Evolutionary conservation across 2,329 filamentous ascomycete genomes (phyloP).

Genomic region (Colletotrichum somersetense): DNA sequence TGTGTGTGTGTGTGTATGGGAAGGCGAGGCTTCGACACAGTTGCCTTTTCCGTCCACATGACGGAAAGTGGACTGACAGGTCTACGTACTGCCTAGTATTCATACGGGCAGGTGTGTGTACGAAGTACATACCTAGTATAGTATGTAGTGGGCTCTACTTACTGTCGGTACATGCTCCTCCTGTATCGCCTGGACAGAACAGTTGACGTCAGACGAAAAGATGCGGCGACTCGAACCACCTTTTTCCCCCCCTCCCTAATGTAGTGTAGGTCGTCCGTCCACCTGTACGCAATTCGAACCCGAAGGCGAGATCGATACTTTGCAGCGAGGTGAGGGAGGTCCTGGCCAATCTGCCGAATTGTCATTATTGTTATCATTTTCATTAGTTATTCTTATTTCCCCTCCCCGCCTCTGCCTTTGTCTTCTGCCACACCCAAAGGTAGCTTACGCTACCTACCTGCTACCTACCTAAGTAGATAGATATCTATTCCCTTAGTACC

Average conservation of each 20-base stretch:
- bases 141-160: too few species aligned
- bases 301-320: slow-evolving; percentile 6
- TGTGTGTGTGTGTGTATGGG: background rate
- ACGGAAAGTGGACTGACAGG: too few species aligned
- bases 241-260: too few species aligned
- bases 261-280: too few species aligned
- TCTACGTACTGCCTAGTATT: too few species aligned
- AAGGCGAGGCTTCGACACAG: background rate
- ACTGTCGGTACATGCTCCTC: too few species aligned
- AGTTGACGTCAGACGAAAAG: slow-evolving; percentile 38
- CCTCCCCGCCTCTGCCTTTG: background rate
- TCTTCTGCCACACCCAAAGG: background rate
- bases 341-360: background rate
- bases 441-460: too few species aligned
- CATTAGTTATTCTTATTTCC: background rate
- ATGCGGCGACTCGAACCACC: slow-evolving; percentile 30
- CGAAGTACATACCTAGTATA: too few species aligned
- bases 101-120: too few species aligned
- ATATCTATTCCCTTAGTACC: background rate
- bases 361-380: background rate
- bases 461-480: too few species aligned
- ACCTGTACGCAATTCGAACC: background rate
- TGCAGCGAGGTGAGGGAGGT: background rate
- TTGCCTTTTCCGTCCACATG: background rate
- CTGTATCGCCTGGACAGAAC: slow-evolving; percentile 16